These are phyloP conservation scores for Rosellinia necatrix DNA, from an alignment of 2,329 filamentous ascomycete genomes.

Conservation along the genomic window DNA sequence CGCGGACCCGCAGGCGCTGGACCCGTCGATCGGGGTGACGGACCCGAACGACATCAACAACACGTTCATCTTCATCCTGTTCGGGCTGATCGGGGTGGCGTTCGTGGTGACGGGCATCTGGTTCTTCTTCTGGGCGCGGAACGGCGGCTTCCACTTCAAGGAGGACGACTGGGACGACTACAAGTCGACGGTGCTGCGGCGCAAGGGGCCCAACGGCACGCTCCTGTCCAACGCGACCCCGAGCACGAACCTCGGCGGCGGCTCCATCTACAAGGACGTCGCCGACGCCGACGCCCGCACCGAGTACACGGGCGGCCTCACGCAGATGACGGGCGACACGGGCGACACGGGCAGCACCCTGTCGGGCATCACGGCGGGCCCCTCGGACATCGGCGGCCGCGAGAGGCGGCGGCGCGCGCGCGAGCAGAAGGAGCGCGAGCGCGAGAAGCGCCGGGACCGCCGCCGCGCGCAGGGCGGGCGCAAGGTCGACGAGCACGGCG, in stretches of 20 bases:
- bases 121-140: slow-evolving; percentile 99
- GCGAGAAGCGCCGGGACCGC: slow-evolving; percentile 48
- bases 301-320: slow-evolving; percentile 46
- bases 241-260: slow-evolving; percentile 83
- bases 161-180: slow-evolving; percentile 97
- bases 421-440: slow-evolving; percentile 53
- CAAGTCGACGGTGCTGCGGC: slow-evolving; percentile 89
- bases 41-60: slow-evolving; percentile 64
- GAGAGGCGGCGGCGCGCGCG: slow-evolving; percentile 61
- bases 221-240: slow-evolving; percentile 81
- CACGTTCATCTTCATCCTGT: slow-evolving; percentile 79
- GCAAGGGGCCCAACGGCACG: slow-evolving; percentile 87
- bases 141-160: slow-evolving; percentile 88
- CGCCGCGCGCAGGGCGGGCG: slow-evolving; percentile 43
- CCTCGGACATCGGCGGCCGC: slow-evolving; percentile 59
- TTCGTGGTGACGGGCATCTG: slow-evolving; percentile 81
- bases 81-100: slow-evolving; percentile 78
- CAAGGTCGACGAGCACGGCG: slow-evolving; percentile 61
- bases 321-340: slow-evolving; percentile 45
- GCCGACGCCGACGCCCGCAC: slow-evolving; percentile 55
- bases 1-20: slow-evolving; percentile 34
- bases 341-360: slow-evolving; percentile 53
- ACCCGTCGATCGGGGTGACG: slow-evolving; percentile 56
- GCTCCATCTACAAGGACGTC: slow-evolving; percentile 79
- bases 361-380: slow-evolving; percentile 62